These are phyloP conservation scores for Edaphochlamys debaryana DNA, from an alignment of 139 green algal species.

Conservation along the genomic window DNA sequence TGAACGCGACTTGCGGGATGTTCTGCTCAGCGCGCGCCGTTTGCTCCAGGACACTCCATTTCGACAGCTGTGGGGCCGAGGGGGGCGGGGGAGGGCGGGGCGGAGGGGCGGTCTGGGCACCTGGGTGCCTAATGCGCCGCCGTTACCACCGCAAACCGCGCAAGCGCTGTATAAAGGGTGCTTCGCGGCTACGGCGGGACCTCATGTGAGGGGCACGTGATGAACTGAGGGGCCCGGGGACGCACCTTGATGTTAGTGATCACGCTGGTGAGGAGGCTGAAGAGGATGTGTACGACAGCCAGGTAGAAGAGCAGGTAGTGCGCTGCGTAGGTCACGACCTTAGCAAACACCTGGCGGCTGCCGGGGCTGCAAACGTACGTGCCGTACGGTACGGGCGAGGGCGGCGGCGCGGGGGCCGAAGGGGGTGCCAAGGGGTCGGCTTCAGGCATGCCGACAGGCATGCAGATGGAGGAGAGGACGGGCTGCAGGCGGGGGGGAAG, in stretches of 20 bases:
- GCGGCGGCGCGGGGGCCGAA: not conserved
- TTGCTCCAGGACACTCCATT: constrained; percentile 28
- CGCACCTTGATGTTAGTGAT: constrained; percentile 38
- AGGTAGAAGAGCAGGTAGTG: constrained; percentile 49
- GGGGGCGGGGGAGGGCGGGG: too few relatives aligned
- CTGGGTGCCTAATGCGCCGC: too few relatives aligned
- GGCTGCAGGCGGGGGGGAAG: too few relatives aligned
- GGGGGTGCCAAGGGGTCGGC: not conserved
- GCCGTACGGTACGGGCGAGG: constrained; percentile 15
- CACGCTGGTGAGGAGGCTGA: constrained; percentile 34
- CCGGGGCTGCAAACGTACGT: not conserved
- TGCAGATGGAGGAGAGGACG: constrained; percentile 16
- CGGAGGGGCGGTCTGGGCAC: too few relatives aligned
- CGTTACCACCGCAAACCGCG: too few relatives aligned
- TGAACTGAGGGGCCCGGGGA: too few relatives aligned
- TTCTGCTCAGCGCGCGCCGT: constrained; percentile 31
- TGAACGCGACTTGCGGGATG: constrained; percentile 18
- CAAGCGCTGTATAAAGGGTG: too few relatives aligned
- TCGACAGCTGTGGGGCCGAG: constrained; percentile 11
- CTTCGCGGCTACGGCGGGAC: too few relatives aligned
- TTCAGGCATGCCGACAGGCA: not conserved
- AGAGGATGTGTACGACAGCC: constrained; percentile 43
- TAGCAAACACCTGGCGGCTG: constrained; percentile 22
- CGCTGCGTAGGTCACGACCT: constrained; percentile 2
- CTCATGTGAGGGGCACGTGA: too few relatives aligned